These are phyloP conservation scores for Metschnikowia santaceciliae DNA, from an alignment of 805 yeast genomes.

Conservation along the genomic window DNA sequence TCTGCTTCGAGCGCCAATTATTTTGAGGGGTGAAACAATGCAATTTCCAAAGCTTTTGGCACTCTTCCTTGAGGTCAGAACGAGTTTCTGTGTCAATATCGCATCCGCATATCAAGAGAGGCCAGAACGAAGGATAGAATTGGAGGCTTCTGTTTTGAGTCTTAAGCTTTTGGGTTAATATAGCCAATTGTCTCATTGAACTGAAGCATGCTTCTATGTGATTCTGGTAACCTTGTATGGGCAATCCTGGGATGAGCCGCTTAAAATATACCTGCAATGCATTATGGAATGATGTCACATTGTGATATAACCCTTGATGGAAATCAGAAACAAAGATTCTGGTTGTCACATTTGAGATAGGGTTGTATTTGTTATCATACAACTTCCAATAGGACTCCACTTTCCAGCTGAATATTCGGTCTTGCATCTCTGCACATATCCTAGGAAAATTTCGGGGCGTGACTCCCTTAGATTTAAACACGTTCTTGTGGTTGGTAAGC, in stretches of 20 bases:
- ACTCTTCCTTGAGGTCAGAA: constrained; percentile 25
- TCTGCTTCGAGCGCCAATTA: constrained; percentile 55
- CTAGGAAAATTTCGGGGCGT: constrained; percentile 54
- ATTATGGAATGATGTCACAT: constrained; percentile 38
- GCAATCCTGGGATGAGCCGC: constrained; percentile 43
- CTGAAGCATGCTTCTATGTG: constrained; percentile 31
- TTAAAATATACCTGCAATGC: constrained; percentile 42
- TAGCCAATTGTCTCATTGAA: constrained; percentile 29
- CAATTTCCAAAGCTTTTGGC: constrained; percentile 31
- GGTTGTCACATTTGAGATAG: constrained; percentile 14
- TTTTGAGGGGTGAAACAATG: constrained; percentile 26
- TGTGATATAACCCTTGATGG: constrained; percentile 41
- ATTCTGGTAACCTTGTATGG: constrained; percentile 31
- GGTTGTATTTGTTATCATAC: constrained; percentile 21
- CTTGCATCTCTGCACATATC: constrained; percentile 53
- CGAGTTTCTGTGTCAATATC: constrained; percentile 23
- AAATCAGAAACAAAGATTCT: constrained; percentile 28
- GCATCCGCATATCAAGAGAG: constrained; percentile 39
- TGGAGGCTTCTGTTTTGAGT: constrained; percentile 13
- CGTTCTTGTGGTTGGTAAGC: constrained; percentile 50
- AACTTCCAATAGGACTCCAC: constrained; percentile 39
- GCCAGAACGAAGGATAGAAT: constrained; percentile 47
- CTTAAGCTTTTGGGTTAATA: constrained; percentile 11
- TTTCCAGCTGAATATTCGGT: constrained; percentile 45
- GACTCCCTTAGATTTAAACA: constrained; percentile 35